These are phyloP conservation scores for Pezicula radicicola DNA, from an alignment of 2,329 filamentous ascomycete species.

Conservation along the genomic window DNA sequence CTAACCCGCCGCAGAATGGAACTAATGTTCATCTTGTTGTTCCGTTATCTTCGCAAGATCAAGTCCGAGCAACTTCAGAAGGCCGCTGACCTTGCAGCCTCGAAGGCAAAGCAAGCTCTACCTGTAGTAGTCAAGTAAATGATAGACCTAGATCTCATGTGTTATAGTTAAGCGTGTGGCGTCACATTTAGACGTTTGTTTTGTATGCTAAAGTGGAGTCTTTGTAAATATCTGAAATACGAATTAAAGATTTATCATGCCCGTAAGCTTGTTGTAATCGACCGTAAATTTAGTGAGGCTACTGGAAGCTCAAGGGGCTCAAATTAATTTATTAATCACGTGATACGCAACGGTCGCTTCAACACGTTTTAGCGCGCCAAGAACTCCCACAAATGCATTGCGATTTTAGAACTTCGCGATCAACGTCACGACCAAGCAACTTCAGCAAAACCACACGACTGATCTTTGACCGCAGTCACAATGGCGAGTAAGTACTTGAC, in stretches of 20 bases:
- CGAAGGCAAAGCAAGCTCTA: slow-evolving; percentile 46
- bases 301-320: too few relatives aligned
- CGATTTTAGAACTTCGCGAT: too few relatives aligned
- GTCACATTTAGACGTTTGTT: neutral
- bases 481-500: slow-evolving; percentile 63
- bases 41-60: slow-evolving; percentile 75
- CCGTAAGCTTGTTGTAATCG: too few relatives aligned
- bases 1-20: slow-evolving; percentile 62
- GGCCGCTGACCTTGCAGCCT: slow-evolving; percentile 59
- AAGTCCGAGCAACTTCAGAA: slow-evolving; percentile 68
- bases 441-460: slow-evolving; percentile 8
- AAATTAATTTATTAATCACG: too few relatives aligned
- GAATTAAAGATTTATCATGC: too few relatives aligned
- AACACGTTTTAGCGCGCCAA: too few relatives aligned
- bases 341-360: too few relatives aligned
- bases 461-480: slow-evolving; percentile 37
- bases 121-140: slow-evolving; percentile 27
- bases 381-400: too few relatives aligned
- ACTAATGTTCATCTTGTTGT: slow-evolving; percentile 78
- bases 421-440: neutral
- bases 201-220: too few relatives aligned
- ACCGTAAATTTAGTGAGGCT: too few relatives aligned
- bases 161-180: neutral
- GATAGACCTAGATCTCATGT: neutral
- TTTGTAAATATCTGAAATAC: too few relatives aligned